Conservation (phyloP, 2,329 filamentous ascomycete species). For the Alternaria hordeiaustralica region DNA sequence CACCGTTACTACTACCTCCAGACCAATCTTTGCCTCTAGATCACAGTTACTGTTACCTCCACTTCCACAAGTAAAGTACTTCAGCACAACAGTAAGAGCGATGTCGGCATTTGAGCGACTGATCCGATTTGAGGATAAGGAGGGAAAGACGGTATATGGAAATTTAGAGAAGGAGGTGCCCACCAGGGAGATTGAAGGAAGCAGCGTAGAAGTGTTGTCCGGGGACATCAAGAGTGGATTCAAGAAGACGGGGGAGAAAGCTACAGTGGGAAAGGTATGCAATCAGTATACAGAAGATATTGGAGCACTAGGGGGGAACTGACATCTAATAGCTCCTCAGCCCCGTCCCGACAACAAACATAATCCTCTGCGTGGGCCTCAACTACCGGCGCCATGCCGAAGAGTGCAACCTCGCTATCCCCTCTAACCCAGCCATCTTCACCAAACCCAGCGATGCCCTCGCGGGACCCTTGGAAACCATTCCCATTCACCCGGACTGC, state of each 20-base stretch:
- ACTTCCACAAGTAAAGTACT: background rate
- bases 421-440: constrained; percentile 44
- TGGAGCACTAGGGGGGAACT: background rate
- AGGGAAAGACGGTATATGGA: constrained; percentile 40
- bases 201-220: constrained; percentile 35
- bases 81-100: constrained; percentile 6
- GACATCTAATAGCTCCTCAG: constrained; percentile 25
- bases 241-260: constrained; percentile 33
- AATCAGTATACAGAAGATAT: too few species aligned
- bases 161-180: constrained; percentile 39
- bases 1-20: background rate
- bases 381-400: constrained; percentile 46
- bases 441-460: constrained; percentile 46
- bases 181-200: constrained; percentile 40
- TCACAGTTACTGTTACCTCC: background rate
- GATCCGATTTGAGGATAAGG: constrained; percentile 41
- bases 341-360: constrained; percentile 37
- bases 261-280: constrained; percentile 32
- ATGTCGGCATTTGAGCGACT: constrained; percentile 42
- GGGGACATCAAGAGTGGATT: constrained; percentile 41
- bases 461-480: constrained; percentile 38
- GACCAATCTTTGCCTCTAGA: background rate
- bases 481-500: constrained; percentile 41
- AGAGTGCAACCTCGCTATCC: constrained; percentile 42
- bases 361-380: constrained; percentile 44